Conservation (phyloP, 768 basidiomycete genomes). For the Punctularia strigosozonata region DNA sequence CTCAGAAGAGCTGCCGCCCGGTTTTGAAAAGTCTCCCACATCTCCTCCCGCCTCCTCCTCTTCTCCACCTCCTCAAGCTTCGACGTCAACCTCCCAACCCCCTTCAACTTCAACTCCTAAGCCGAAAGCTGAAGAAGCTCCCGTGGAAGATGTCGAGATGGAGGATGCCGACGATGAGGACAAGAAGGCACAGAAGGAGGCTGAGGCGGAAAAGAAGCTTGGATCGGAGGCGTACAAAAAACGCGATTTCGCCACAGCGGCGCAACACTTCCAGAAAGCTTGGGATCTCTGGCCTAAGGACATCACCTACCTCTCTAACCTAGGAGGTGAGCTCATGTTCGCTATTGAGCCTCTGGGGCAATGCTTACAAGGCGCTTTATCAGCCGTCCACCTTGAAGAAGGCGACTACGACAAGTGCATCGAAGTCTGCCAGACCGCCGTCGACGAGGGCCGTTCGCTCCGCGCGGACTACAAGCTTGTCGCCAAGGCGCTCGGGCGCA, state of each 20-base stretch:
- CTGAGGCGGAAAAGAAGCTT: slow-evolving; percentile 67
- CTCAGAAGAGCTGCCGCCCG: slow-evolving; percentile 67
- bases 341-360: not conserved
- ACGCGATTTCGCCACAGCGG: slow-evolving; percentile 70
- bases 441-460: slow-evolving; percentile 83
- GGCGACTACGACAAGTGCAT: slow-evolving; percentile 87
- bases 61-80: slow-evolving; percentile 20
- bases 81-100: slow-evolving; percentile 31
- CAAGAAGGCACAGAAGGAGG: slow-evolving; percentile 61
- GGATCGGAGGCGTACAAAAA: slow-evolving; percentile 81
- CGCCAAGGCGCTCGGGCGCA: slow-evolving; percentile 88
- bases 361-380: slow-evolving; percentile 3
- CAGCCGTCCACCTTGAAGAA: slow-evolving; percentile 90
- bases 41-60: slow-evolving; percentile 19
- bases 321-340: slow-evolving; percentile 44
- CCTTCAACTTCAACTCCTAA: slow-evolving; percentile 22
- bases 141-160: slow-evolving; percentile 53
- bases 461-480: slow-evolving; percentile 87
- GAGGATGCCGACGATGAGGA: slow-evolving; percentile 60
- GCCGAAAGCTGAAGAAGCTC: slow-evolving; percentile 20
- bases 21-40: slow-evolving; percentile 23
- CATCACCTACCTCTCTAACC: slow-evolving; percentile 85
- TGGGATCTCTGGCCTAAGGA: slow-evolving; percentile 94
- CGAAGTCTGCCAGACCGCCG: slow-evolving; percentile 89
- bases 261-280: slow-evolving; percentile 66